Conservation (phyloP, 2,329 filamentous ascomycete species). For the Pseudocercospora musae region DNA sequence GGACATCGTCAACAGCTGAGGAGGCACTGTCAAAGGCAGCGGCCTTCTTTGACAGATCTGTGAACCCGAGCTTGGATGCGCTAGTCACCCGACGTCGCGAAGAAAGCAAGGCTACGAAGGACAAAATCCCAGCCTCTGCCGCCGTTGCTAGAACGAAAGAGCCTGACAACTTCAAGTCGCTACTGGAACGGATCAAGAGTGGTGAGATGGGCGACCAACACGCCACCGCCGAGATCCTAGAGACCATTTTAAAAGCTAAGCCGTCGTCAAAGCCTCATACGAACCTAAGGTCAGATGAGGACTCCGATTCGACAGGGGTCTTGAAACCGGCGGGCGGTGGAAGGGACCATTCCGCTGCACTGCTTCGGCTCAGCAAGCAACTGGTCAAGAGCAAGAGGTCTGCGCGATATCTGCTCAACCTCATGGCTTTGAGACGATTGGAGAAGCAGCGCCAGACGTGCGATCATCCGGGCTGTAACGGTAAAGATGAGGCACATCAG, state of each 20-base stretch:
- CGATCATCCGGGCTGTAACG: slow-evolving; percentile 8
- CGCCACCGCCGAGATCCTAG: slow-evolving; percentile 25
- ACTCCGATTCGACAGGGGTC: not conserved
- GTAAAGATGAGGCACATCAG: not conserved
- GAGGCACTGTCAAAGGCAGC: slow-evolving; percentile 52
- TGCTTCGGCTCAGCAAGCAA: slow-evolving; percentile 21
- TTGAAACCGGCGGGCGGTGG: not conserved
- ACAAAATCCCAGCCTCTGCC: slow-evolving; percentile 1
- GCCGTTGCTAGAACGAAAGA: slow-evolving; percentile 9
- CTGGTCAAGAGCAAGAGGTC: slow-evolving; percentile 25
- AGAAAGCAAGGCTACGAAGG: slow-evolving; percentile 4
- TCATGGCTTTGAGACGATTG: not conserved
- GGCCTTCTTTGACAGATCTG: slow-evolving; percentile 31
- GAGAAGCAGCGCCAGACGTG: not conserved
- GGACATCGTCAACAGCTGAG: slow-evolving; percentile 47
- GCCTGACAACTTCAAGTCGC: slow-evolving; percentile 19
- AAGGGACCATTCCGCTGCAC: slow-evolving; percentile 7
- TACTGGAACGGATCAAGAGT: slow-evolving; percentile 17
- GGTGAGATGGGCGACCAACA: slow-evolving; percentile 29
- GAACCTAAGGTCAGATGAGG: not conserved
- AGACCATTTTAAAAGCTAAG: slow-evolving; percentile 1
- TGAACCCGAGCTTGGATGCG: slow-evolving; percentile 10
- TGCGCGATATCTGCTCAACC: slow-evolving; percentile 24
- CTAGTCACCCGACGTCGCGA: slow-evolving; percentile 11
- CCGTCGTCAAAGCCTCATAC: not conserved